Evolutionary conservation across 116 monocot genomes (phyloP).

Genomic region (Phalaenopsis hybrid): DNA sequence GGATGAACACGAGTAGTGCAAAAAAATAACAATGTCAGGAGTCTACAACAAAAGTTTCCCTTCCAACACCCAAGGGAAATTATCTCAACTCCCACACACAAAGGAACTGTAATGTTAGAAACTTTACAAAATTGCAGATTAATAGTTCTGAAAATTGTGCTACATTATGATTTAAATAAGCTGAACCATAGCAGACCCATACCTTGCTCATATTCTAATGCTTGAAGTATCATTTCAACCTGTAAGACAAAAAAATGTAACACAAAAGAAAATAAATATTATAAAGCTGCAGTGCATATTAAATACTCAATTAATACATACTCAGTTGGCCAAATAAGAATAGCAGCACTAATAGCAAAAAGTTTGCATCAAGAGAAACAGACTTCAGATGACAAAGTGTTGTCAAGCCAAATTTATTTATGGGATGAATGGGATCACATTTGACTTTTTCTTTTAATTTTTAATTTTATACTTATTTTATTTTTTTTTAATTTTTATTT

Average conservation of each 20-base stretch:
- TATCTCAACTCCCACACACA: not conserved
- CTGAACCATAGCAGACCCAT: not conserved
- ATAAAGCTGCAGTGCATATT: not conserved
- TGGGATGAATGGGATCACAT: too few relatives aligned
- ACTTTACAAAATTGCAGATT: not conserved
- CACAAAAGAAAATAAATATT: not conserved
- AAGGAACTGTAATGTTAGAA: not conserved
- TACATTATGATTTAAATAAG: not conserved
- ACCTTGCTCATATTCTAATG: constrained; percentile 95
- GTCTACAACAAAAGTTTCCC: not conserved
- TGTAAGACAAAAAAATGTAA: constrained; percentile 23
- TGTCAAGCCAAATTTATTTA: not conserved
- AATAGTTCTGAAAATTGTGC: not conserved
- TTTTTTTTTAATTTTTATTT: too few relatives aligned
- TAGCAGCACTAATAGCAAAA: not conserved
- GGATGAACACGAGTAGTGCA: not conserved
- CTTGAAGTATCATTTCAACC: constrained; percentile 99
- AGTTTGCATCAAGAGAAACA: not conserved
- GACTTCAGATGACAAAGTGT: not conserved
- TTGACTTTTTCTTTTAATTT: too few relatives aligned
- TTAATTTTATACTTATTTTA: too few relatives aligned
- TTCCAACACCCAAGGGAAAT: not conserved
- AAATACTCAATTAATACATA: not conserved
- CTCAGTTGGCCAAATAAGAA: not conserved
- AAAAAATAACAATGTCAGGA: not conserved